phyloP scores from a whole-genome alignment of 164 flowering plant genomes.

The Euptelea pleiosperma region DNA sequence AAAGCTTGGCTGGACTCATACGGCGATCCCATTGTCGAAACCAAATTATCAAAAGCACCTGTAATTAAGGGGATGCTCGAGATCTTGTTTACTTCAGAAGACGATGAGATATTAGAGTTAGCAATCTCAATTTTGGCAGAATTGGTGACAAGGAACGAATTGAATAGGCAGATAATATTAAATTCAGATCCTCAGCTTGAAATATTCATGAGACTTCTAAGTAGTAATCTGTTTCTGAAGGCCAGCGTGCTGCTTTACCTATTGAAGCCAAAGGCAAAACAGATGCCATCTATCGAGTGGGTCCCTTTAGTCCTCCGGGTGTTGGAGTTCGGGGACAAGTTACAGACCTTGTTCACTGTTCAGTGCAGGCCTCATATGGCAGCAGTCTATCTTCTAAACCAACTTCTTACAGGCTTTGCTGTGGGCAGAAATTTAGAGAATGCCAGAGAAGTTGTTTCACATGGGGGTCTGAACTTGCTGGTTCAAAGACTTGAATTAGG shows the following conservation, averaged over 20 bases:
- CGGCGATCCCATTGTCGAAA: conserved; percentile 35
- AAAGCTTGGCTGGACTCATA: conserved; percentile 55
- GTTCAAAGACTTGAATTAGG: conserved; percentile 43
- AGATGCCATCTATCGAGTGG: conserved; percentile 63
- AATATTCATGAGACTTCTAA: conserved; percentile 46
- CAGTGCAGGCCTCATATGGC: conserved; percentile 49
- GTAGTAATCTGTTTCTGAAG: conserved; percentile 50
- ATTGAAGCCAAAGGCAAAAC: conserved; percentile 61
- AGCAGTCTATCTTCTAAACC: conserved; percentile 55
- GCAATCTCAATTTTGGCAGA: conserved; percentile 60
- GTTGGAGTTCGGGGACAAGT: conserved; percentile 55
- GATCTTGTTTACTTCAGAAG: conserved; percentile 46
- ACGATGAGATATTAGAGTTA: conserved; percentile 58
- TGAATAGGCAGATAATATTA: conserved; percentile 36
- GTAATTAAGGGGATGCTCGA: conserved; percentile 63
- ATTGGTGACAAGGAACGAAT: conserved; percentile 36
- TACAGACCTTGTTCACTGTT: conserved; percentile 56
- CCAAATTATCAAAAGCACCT: conserved; percentile 35
- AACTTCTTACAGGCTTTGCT: conserved; percentile 57
- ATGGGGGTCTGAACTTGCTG: conserved; percentile 57
- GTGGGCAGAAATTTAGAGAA: conserved; percentile 57
- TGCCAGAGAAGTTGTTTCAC: conserved; percentile 48
- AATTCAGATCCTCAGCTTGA: conserved; percentile 65
- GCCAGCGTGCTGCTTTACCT: conserved; percentile 56
- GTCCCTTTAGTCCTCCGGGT: conserved; percentile 59